Evolutionary conservation across 2,329 filamentous ascomycete species (phyloP).

Genomic region (Pseudogymnoascus sp.): DNA sequence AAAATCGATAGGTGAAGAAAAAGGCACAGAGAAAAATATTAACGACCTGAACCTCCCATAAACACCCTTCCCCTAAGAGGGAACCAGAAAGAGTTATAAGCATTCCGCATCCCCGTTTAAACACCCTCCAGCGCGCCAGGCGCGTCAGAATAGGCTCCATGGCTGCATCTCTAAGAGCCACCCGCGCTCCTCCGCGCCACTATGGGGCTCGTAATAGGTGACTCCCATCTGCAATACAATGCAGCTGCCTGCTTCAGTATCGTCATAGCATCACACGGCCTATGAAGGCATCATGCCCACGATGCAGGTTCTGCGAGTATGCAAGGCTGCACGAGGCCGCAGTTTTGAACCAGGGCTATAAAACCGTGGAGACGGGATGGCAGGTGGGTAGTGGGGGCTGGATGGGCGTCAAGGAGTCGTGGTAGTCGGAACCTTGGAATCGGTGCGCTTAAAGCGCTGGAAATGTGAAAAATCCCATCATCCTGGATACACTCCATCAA

Average conservation of each 20-base stretch:
- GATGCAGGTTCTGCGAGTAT: background rate
- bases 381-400: background rate
- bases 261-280: conserved; percentile 14
- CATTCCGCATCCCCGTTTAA: background rate
- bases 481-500: too few species aligned
- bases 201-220: conserved; percentile 37
- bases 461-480: too few species aligned
- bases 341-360: background rate
- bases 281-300: background rate
- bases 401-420: background rate
- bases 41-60: background rate
- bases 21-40: background rate
- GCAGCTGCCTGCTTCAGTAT: background rate
- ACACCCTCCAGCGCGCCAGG: background rate
- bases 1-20: background rate
- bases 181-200: background rate
- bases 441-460: too few species aligned
- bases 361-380: background rate
- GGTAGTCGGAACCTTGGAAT: too few species aligned
- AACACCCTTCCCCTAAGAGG: background rate
- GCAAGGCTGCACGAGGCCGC: background rate
- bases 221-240: conserved; percentile 29
- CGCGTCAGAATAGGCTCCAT: background rate
- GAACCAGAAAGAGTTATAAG: background rate
- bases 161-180: background rate